A percentile compares a stretch with the other conserved stretches of the same genome.
Evolutionary conservation across 192 early-diverging fungal species (phyloP).

Genomic region (Backusella westeae): DNA sequence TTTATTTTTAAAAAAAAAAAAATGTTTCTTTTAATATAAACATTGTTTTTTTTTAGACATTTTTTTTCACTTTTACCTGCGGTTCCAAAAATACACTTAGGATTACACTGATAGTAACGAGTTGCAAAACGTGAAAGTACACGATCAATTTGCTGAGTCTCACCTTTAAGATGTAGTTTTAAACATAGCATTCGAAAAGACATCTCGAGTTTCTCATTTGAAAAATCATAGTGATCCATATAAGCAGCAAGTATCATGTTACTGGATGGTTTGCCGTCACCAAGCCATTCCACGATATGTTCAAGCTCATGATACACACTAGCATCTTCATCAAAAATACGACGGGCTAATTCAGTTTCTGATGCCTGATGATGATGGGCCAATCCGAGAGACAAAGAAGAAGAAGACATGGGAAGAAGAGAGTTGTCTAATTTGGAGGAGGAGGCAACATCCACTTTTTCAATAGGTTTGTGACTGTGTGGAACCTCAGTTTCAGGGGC

Average conservation of each 20-base stretch:
- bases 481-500: not conserved
- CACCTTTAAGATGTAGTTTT: conserved; percentile 84
- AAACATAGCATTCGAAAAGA: conserved; percentile 55
- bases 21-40: not conserved
- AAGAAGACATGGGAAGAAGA: not conserved
- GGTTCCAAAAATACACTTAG: conserved; percentile 46
- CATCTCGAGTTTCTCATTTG: conserved; percentile 18
- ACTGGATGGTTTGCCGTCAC: conserved; percentile 21
- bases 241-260: conserved; percentile 17
- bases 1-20: not conserved
- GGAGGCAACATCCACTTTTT: not conserved
- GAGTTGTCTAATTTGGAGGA: not conserved
- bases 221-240: conserved; percentile 30
- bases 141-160: conserved; percentile 92
- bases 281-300: conserved; percentile 31
- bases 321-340: conserved; percentile 29
- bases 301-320: conserved; percentile 17
- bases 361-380: not conserved
- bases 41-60: not conserved
- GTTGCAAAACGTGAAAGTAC: conserved; percentile 77
- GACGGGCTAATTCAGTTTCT: conserved; percentile 11
- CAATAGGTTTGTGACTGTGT: not conserved
- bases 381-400: not conserved
- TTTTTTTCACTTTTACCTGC: conserved; percentile 19
- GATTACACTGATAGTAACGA: conserved; percentile 84